Percentiles rank a stretch among this genome's conserved stretches.
Evolutionary conservation across 129 eudicot species (phyloP).

Genomic region (Pseudognaphalium luteoalbum): DNA sequence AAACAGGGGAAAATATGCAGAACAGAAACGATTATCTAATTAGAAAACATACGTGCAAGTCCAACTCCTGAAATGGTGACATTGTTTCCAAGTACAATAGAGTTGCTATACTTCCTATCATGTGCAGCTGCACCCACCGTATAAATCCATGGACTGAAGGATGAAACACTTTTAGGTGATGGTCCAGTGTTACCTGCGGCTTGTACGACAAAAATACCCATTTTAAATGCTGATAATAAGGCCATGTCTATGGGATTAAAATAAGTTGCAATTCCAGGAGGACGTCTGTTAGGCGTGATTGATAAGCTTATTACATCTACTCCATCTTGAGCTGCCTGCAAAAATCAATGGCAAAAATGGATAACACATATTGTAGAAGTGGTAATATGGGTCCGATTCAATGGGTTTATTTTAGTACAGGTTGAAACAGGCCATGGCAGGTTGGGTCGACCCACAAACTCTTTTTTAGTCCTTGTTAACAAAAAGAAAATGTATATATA

Average conservation of each 20-base stretch:
- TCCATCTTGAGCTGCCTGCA: constrained; percentile 97
- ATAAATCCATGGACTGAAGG: constrained; percentile 98
- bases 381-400: not conserved
- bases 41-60: constrained; percentile 66
- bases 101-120: constrained; percentile 77
- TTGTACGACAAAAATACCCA: constrained; percentile 95
- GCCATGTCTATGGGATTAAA: constrained; percentile 99
- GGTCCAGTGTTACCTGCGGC: constrained; percentile 99
- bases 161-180: constrained; percentile 80
- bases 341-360: constrained; percentile 13
- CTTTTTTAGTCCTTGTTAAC: not conserved
- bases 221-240: constrained; percentile 77
- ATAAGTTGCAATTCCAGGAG: constrained; percentile 92
- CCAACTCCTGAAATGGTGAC: constrained; percentile 85
- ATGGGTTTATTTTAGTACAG: not conserved
- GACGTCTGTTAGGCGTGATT: constrained; percentile 96
- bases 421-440: not conserved
- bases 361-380: not conserved
- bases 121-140: constrained; percentile 98
- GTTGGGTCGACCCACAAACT: constrained; percentile 10
- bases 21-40: constrained; percentile 1
- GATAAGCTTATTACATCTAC: constrained; percentile 93
- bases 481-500: not conserved
- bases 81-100: constrained; percentile 76
- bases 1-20: not conserved